Percentiles rank a stretch among this genome's conserved stretches.
phyloP scores from a whole-genome alignment of 208 protist species.

The Crithidia fasciculata region DNA sequence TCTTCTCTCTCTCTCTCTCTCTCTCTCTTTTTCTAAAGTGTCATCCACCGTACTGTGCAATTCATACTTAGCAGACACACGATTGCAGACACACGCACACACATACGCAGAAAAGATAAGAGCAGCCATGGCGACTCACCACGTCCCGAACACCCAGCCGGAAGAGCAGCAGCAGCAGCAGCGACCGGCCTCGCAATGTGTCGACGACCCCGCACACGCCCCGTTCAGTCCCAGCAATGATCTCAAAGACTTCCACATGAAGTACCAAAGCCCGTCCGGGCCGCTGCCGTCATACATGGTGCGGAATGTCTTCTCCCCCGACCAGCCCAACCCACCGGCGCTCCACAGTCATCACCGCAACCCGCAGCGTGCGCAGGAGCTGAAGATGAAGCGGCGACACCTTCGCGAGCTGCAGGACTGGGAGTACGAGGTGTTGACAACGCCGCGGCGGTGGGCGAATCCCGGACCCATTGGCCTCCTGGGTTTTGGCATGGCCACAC shows the following conservation, averaged over 20 bases:
- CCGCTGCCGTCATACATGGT: not conserved
- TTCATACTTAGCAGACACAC: too few species aligned
- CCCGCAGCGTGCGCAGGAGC: not conserved
- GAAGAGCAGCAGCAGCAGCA: too few species aligned
- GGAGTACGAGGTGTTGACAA: not conserved
- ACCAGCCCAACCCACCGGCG: not conserved
- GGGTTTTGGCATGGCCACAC: conserved; percentile 54
- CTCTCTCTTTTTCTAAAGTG: not conserved
- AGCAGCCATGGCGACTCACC: too few species aligned
- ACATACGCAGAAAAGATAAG: too few species aligned
- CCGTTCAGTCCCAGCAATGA: not conserved
- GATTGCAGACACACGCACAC: too few species aligned
- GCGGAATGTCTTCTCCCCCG: not conserved
- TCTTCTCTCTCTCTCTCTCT: not conserved
- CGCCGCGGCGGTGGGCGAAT: conserved; percentile 22
- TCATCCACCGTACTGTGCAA: too few species aligned
- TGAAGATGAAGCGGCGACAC: not conserved
- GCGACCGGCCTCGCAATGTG: not conserved
- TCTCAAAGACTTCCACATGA: not conserved
- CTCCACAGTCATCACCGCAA: not conserved
- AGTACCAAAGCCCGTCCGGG: not conserved
- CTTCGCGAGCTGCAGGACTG: not conserved
- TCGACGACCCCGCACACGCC: not conserved
- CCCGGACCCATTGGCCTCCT: conserved; percentile 38
- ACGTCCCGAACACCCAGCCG: too few species aligned